Conservation (phyloP, 176 grass and related monocot genomes). For the Oropetium thomaeum region DNA sequence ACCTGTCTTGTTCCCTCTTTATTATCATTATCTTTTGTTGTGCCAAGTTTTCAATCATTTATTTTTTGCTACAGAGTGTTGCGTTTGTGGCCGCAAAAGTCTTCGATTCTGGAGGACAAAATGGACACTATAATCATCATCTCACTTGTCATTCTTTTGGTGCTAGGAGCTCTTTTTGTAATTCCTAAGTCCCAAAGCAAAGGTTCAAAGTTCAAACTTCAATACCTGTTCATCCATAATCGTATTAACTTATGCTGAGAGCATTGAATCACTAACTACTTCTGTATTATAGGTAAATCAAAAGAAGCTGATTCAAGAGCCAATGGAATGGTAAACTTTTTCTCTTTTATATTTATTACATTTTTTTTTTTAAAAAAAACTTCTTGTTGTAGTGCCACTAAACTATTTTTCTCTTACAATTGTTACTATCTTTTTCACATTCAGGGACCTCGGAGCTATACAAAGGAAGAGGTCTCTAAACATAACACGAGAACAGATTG, state of each 20-base stretch:
- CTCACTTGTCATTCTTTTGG: slow-evolving; percentile 50
- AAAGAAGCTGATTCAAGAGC: slow-evolving; percentile 23
- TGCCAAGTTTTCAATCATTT: background rate
- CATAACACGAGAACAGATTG: slow-evolving; percentile 78
- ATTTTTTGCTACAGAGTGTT: background rate
- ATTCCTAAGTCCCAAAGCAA: slow-evolving; percentile 62
- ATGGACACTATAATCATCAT: slow-evolving; percentile 56
- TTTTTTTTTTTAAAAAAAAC: background rate
- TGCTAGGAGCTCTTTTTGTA: slow-evolving; percentile 59
- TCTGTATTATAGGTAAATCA: slow-evolving; percentile 37
- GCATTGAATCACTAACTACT: background rate
- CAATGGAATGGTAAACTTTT: slow-evolving; percentile 31
- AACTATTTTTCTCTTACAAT: background rate
- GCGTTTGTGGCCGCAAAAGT: background rate
- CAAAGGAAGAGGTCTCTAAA: slow-evolving; percentile 65
- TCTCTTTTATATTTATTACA: background rate
- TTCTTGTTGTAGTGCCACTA: background rate
- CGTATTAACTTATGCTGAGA: background rate
- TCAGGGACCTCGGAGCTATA: slow-evolving; percentile 46
- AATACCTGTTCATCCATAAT: background rate
- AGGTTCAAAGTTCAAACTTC: slow-evolving; percentile 44
- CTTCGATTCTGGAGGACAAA: background rate
- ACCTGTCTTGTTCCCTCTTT: background rate
- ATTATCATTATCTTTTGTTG: background rate
- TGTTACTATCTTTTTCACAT: background rate